Conservation (phyloP, 2,329 filamentous ascomycete genomes). For the Teratosphaeria pseudoeucalypti region DNA sequence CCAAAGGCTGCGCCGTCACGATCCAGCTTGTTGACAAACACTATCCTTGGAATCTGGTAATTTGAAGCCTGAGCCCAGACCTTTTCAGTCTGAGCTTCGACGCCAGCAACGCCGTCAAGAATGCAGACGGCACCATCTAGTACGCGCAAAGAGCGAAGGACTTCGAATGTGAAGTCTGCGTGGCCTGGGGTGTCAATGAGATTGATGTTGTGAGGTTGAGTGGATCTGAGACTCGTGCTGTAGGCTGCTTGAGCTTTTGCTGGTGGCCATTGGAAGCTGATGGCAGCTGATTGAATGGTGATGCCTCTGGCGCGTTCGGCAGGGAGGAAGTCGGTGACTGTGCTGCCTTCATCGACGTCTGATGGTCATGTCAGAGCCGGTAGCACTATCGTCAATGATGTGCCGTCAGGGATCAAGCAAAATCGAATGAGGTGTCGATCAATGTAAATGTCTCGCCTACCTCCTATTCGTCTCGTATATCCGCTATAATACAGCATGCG, state of each 20-base stretch:
- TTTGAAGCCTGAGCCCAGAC: slow-evolving; percentile 87
- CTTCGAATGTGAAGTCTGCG: slow-evolving; percentile 95
- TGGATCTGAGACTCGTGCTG: slow-evolving; percentile 36
- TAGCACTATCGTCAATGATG: too few species aligned
- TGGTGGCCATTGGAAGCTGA: slow-evolving; percentile 85
- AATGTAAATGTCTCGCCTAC: slow-evolving; percentile 25
- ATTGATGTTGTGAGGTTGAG: slow-evolving; percentile 60
- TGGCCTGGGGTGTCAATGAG: slow-evolving; percentile 95
- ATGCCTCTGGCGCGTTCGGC: slow-evolving; percentile 87
- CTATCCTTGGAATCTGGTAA: slow-evolving; percentile 72
- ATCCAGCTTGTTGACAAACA: slow-evolving; percentile 79
- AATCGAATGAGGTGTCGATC: not conserved
- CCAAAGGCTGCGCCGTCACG: slow-evolving; percentile 74
- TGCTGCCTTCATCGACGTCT: slow-evolving; percentile 94
- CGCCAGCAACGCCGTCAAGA: slow-evolving; percentile 81
- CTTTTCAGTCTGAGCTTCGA: slow-evolving; percentile 93
- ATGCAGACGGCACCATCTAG: slow-evolving; percentile 89
- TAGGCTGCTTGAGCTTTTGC: slow-evolving; percentile 22
- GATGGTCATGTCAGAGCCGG: slow-evolving; percentile 3
- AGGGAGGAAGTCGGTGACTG: slow-evolving; percentile 91
- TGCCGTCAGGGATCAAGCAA: too few species aligned
- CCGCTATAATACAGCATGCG: slow-evolving; percentile 98
- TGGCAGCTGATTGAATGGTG: slow-evolving; percentile 93
- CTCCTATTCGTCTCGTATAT: slow-evolving; percentile 73
- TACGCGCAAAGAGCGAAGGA: slow-evolving; percentile 77